Evolutionary conservation across 371 early-diverging fungal species (phyloP).

Genomic region (Thermomucor indicae-seudaticae): DNA sequence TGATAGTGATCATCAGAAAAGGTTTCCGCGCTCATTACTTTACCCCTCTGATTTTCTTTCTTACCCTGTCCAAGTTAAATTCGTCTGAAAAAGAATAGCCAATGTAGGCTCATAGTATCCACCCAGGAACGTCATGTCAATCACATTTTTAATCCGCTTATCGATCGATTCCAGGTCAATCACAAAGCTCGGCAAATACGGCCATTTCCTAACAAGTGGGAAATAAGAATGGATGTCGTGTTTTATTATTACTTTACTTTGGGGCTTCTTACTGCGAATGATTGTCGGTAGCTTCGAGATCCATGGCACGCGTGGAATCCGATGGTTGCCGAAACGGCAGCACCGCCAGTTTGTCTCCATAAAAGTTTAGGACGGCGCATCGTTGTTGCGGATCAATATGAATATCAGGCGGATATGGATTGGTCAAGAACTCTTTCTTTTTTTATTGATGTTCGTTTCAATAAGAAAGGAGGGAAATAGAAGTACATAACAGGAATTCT

Average conservation of each 20-base stretch:
- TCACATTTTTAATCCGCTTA: constrained; percentile 71
- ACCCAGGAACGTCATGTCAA: constrained; percentile 86
- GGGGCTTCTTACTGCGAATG: too few relatives aligned
- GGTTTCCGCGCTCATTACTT: too few relatives aligned
- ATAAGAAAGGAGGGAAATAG: background rate
- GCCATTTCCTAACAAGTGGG: constrained; percentile 48
- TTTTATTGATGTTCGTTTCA: background rate
- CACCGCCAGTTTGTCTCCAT: constrained; percentile 85
- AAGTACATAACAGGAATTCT: background rate
- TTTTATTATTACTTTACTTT: too few relatives aligned
- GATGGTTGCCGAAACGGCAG: constrained; percentile 83
- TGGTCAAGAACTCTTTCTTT: constrained; percentile 62
- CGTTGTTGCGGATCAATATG: constrained; percentile 79
- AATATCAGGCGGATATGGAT: constrained; percentile 60
- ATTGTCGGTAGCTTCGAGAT: too few relatives aligned
- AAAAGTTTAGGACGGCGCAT: constrained; percentile 85
- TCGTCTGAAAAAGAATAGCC: constrained; percentile 85
- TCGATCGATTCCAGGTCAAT: constrained; percentile 69
- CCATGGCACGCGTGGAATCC: too few relatives aligned
- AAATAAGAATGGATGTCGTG: background rate
- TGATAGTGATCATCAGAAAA: constrained; percentile 7
- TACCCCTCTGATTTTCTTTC: background rate
- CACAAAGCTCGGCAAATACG: constrained; percentile 77
- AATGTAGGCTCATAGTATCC: constrained; percentile 94
- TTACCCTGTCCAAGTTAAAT: constrained; percentile 88